Evolutionary conservation across 129 eudicot species (phyloP).

Genomic region (Deinandra increscens): DNA sequence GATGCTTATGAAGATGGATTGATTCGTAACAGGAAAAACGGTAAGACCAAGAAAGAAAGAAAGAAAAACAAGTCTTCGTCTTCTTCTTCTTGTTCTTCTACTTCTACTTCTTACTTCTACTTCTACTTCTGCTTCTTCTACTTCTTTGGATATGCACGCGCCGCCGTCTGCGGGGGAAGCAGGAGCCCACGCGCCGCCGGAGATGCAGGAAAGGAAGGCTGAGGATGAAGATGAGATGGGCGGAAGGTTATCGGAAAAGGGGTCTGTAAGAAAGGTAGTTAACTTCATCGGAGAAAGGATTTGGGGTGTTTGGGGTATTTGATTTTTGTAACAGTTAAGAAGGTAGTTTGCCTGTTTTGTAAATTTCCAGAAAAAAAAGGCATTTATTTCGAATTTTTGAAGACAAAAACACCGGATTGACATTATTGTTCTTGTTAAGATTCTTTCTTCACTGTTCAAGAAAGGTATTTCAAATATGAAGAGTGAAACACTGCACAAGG

Average conservation of each 20-base stretch:
- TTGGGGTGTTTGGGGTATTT: conserved; percentile 62
- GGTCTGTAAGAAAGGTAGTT: conserved; percentile 46
- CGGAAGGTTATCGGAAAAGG: conserved; percentile 21
- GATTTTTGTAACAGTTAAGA: conserved; percentile 21
- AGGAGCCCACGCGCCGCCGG: conserved; percentile 7
- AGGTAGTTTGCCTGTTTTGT: conserved; percentile 24
- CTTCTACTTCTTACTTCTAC: background rate
- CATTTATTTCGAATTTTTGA: conserved; percentile 35
- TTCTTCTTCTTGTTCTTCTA: conserved; percentile 1
- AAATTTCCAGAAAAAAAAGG: conserved; percentile 30
- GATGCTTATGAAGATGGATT: conserved; percentile 72
- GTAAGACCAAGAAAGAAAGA: conserved; percentile 49
- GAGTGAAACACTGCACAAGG: conserved; percentile 5
- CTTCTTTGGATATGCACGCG: too few relatives aligned
- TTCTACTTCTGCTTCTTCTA: background rate
- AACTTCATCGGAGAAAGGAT: conserved; percentile 53
- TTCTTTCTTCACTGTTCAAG: background rate
- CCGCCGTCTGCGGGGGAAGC: conserved; percentile 5
- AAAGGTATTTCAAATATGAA: background rate
- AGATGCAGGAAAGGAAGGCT: background rate
- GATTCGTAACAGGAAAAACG: conserved; percentile 33
- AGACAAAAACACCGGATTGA: conserved; percentile 11
- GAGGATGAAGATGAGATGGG: conserved; percentile 26
- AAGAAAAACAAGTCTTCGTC: conserved; percentile 32
- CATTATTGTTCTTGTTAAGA: background rate